A percentile compares a stretch with the other conserved stretches of the same genome.
These are phyloP conservation scores for Cynanchum wilfordii DNA, from an alignment of 257 asterid species.

Conservation along the genomic window DNA sequence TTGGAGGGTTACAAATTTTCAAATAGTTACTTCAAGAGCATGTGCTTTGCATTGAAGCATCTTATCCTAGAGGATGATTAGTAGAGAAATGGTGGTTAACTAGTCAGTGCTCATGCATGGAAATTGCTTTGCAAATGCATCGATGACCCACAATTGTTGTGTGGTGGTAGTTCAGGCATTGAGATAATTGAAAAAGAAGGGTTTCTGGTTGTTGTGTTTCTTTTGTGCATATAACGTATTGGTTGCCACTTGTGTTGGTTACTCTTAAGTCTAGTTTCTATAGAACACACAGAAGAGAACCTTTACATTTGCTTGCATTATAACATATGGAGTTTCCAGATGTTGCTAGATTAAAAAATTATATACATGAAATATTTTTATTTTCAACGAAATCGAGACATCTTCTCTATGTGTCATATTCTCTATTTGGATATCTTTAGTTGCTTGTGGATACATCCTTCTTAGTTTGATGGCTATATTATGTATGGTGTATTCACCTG, in stretches of 20 bases:
- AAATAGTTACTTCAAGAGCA: not conserved
- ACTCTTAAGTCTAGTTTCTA: not conserved
- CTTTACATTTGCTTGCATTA: not conserved
- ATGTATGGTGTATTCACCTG: not conserved
- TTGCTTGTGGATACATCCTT: no score
- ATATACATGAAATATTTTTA: not conserved
- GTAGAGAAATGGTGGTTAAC: not conserved
- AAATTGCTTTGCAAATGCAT: constrained; percentile 2
- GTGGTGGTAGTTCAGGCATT: constrained; percentile 8
- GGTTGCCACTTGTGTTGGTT: constrained; percentile 1
- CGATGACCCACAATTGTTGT: not conserved
- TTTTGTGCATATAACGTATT: not conserved
- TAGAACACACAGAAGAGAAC: not conserved
- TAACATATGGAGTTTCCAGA: not conserved
- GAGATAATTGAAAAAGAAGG: not conserved
- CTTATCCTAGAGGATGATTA: constrained; percentile 5
- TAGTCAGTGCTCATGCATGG: not conserved
- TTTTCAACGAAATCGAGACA: not conserved
- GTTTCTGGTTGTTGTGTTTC: not conserved
- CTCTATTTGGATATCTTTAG: not conserved
- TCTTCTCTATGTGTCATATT: not conserved
- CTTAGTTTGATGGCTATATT: not conserved
- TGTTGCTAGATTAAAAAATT: not conserved
- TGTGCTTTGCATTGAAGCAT: not conserved
- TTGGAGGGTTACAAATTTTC: not conserved